Percentiles rank a stretch among this genome's conserved stretches.
phyloP scores from a whole-genome alignment of 768 basidiomycete species.

The Tulasnella sp. region DNA sequence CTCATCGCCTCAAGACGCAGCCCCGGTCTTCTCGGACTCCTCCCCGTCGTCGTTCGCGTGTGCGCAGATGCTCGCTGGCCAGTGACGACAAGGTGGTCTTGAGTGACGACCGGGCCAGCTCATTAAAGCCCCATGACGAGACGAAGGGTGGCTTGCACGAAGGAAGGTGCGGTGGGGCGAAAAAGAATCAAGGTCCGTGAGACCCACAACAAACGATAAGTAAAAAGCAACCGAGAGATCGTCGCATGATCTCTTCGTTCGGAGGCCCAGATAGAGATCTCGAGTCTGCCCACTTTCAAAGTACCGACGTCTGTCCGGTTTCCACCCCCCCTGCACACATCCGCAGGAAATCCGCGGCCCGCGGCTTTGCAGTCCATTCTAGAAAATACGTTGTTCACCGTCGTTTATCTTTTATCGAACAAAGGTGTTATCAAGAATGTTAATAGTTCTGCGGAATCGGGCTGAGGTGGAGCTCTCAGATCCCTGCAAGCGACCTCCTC shows the following conservation, averaged over 20 bases:
- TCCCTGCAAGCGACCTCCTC: background rate
- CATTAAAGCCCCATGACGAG: background rate
- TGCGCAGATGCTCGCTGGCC: background rate
- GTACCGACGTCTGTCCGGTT: background rate
- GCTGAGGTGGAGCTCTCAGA: background rate
- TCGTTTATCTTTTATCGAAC: no score
- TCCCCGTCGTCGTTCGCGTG: background rate
- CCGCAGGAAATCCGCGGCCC: background rate
- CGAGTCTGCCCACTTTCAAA: background rate
- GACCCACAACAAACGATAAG: conserved; percentile 1
- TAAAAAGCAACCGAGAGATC: background rate
- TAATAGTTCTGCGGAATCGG: background rate
- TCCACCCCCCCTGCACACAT: background rate
- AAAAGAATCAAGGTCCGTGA: background rate
- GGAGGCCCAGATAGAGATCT: no score
- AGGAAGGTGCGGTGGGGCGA: background rate
- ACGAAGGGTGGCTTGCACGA: background rate
- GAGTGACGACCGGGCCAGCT: background rate
- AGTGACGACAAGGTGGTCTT: background rate
- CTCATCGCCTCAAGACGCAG: background rate
- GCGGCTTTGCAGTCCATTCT: no score
- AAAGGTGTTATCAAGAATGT: no score
- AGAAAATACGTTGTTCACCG: no score
- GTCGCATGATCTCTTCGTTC: background rate
- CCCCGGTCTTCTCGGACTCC: background rate